phyloP scores from a whole-genome alignment of 306 rosid species.

The Dryas drummondii region DNA sequence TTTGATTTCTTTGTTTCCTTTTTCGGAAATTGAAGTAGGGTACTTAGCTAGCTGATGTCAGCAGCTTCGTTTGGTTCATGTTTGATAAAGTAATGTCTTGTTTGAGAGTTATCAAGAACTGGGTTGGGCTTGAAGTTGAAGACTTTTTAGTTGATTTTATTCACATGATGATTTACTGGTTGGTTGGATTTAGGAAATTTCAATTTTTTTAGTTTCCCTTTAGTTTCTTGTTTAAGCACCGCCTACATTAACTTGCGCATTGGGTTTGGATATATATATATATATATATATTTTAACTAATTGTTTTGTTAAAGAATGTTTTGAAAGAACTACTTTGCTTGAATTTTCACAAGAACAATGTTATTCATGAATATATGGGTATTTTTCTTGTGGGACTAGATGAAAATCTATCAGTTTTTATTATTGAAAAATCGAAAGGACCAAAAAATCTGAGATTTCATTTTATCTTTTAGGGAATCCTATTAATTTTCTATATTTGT shows the following conservation, averaged over 20 bases:
- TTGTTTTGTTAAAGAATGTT: slow-evolving; percentile 2
- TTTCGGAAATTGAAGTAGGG: not conserved
- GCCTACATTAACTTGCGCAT: slow-evolving; percentile 3
- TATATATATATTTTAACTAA: not conserved
- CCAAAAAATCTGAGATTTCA: not conserved
- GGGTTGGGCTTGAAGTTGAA: not conserved
- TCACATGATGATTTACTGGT: not conserved
- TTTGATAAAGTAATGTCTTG: not conserved
- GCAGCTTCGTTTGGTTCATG: not conserved
- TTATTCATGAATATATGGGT: not conserved
- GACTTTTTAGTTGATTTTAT: not conserved
- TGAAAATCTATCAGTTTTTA: not conserved
- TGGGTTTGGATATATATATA: not conserved
- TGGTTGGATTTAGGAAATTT: not conserved
- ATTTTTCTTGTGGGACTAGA: not conserved
- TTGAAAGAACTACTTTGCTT: slow-evolving; percentile 21
- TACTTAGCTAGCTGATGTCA: not conserved
- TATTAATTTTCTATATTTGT: not conserved
- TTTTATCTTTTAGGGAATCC: not conserved
- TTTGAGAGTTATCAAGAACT: not conserved
- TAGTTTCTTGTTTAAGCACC: not conserved
- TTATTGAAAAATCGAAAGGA: not conserved
- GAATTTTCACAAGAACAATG: not conserved
- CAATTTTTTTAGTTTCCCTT: not conserved
- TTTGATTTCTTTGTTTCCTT: not conserved